phyloP scores from a whole-genome alignment of 129 eudicot genomes.

The Flaveria robusta region DNA sequence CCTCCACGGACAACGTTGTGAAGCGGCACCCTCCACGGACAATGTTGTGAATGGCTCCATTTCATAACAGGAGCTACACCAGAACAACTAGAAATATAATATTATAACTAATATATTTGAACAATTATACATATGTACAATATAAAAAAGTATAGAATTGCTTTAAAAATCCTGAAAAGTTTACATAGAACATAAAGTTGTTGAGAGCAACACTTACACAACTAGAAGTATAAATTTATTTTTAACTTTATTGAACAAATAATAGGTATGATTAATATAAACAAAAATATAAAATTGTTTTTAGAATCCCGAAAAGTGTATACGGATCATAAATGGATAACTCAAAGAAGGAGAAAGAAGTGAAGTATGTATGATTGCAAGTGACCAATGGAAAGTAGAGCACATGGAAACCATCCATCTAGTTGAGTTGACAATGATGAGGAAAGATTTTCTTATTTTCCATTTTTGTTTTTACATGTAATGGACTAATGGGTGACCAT shows the following conservation, averaged over 20 bases:
- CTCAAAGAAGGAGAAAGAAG: slow-evolving; percentile 11
- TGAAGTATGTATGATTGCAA: slow-evolving; percentile 4
- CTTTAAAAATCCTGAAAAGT: too few species aligned
- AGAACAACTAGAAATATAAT: too few species aligned
- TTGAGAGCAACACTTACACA: too few species aligned
- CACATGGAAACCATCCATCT: slow-evolving; percentile 43
- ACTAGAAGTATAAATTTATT: too few species aligned
- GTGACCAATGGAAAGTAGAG: slow-evolving; percentile 23
- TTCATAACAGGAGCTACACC: too few species aligned
- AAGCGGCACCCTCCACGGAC: too few species aligned
- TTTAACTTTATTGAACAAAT: background rate
- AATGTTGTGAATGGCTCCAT: too few species aligned
- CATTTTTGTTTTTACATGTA: slow-evolving; percentile 28
- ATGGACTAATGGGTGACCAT: slow-evolving; percentile 38
- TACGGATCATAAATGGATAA: slow-evolving; percentile 6
- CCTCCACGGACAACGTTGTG: too few species aligned
- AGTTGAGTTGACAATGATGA: slow-evolving; percentile 39
- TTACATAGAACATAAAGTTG: too few species aligned
- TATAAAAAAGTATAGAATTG: too few species aligned
- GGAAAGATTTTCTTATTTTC: slow-evolving; percentile 23
- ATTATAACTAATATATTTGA: too few species aligned
- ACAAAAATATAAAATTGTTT: background rate
- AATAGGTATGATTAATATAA: background rate
- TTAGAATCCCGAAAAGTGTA: background rate
- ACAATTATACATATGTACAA: too few species aligned